A percentile compares a stretch with the other conserved stretches of the same genome.
These are phyloP conservation scores for Podospora fimiseda DNA, from an alignment of 495 filamentous ascomycete species.

Conservation along the genomic window DNA sequence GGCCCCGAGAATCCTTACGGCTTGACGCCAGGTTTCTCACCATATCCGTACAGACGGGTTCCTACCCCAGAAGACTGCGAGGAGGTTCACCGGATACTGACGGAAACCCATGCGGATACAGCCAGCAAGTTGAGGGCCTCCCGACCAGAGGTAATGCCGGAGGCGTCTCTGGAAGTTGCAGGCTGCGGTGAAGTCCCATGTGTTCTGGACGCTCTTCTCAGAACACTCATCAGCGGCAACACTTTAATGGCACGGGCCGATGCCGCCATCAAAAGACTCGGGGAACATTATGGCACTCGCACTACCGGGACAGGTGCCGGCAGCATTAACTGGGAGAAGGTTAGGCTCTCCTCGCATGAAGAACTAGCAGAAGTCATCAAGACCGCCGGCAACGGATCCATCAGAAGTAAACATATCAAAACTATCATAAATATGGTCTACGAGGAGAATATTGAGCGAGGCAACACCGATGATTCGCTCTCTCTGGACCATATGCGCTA, in stretches of 20 bases:
- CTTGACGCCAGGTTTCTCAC: constrained; percentile 45
- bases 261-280: constrained; percentile 64
- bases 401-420: constrained; percentile 69
- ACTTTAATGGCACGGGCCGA: constrained; percentile 63
- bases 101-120: constrained; percentile 59
- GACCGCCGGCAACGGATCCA: constrained; percentile 62
- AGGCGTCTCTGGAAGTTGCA: constrained; percentile 69
- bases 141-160: constrained; percentile 60
- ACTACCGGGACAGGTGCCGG: constrained; percentile 45
- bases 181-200: constrained; percentile 94
- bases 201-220: constrained; percentile 79
- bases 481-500: constrained; percentile 74
- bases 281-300: constrained; percentile 56
- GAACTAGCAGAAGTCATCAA: constrained; percentile 70
- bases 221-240: constrained; percentile 72
- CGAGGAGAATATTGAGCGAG: constrained; percentile 51
- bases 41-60: constrained; percentile 61
- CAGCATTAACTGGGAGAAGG: constrained; percentile 81
- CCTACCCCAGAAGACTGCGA: constrained; percentile 70
- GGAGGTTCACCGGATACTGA: constrained; percentile 64
- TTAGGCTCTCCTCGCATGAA: constrained; percentile 54
- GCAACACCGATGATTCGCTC: constrained; percentile 20
- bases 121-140: constrained; percentile 15
- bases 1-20: constrained; percentile 41
- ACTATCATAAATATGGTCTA: constrained; percentile 73